phyloP scores from a whole-genome alignment of 176 grass and related monocot species.

The Phoenix roebelenii region DNA sequence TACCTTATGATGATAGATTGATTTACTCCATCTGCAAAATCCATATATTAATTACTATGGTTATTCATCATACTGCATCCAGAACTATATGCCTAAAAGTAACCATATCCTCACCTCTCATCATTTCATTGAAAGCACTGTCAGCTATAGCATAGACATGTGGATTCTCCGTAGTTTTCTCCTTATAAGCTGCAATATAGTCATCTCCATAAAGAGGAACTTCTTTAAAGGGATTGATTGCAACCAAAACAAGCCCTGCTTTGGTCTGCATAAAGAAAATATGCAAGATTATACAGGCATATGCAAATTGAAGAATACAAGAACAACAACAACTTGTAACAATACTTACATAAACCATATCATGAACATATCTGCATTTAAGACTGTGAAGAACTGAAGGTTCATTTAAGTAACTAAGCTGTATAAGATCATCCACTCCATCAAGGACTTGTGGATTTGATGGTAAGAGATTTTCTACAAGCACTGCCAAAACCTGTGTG shows the following conservation, averaged over 20 bases:
- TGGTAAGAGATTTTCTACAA: slow-evolving; percentile 64
- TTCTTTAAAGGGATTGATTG: slow-evolving; percentile 95
- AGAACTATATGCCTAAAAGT: slow-evolving; percentile 16
- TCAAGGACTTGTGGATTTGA: slow-evolving; percentile 98
- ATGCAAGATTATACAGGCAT: slow-evolving; percentile 13
- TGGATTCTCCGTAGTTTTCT: slow-evolving; percentile 65
- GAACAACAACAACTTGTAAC: slow-evolving; percentile 10
- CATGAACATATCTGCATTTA: slow-evolving; percentile 76
- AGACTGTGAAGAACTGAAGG: slow-evolving; percentile 89
- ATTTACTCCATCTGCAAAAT: slow-evolving; percentile 90
- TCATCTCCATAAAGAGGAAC: slow-evolving; percentile 81
- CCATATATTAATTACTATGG: neutral
- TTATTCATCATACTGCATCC: neutral
- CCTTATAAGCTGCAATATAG: slow-evolving; percentile 69
- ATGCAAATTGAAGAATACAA: no score
- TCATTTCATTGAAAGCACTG: slow-evolving; percentile 82
- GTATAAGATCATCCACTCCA: slow-evolving; percentile 95
- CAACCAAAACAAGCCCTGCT: slow-evolving; percentile 97
- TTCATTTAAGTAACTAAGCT: slow-evolving; percentile 96
- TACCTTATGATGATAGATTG: slow-evolving; percentile 99
- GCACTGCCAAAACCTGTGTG: slow-evolving; percentile 53
- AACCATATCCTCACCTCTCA: slow-evolving; percentile 41
- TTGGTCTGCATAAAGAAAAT: slow-evolving; percentile 47
- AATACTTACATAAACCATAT: slow-evolving; percentile 86
- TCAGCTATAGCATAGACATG: slow-evolving; percentile 99